Evolutionary conservation across 179 eudicot genomes (phyloP), one percentile per base, ranked within the genome.

Genomic region (Carnegiea gigantea): DNA sequence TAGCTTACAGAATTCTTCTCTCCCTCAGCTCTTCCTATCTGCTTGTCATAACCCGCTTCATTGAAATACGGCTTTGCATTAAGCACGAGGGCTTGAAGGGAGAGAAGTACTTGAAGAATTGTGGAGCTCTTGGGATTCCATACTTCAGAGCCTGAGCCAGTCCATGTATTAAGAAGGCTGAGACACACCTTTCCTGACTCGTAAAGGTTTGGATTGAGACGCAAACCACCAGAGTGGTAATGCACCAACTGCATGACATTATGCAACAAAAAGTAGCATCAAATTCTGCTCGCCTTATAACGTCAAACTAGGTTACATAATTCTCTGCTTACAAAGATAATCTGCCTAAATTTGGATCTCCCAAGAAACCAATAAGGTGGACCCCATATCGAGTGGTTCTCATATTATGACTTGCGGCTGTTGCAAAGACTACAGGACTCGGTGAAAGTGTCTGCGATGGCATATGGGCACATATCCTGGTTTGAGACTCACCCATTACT

Each of bases 171-270:
- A 64, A 97, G 90, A 36, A 97, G 95, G 87, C 99, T 97, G 11
- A 97, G 97, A 80, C 99, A 97, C 82, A 97, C 97, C 79, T 88
- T 95, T 78, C 99, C 99, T 1, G 99, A 94, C 82, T 97, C 99
- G 30, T 97, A 97, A 79, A 97, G 87, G 87, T 97, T 97, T 5
- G 99, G 99, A 86, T 97, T 97, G 78, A 95, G 85, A 57, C 99
- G 97, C 54, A 97, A 89, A 46, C 99, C 99, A 13, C 97, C 93
- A 30, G 99, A 97, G 78, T 84, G 90, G 82, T 93, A 97, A 82
- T 93, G 89, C 81, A 97, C 95, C 89, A 90, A 76, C 99, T 97
- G 93, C 83, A 82, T 21, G 81, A 81, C 43, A n/a, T 75, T 40
- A 78, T 36, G 13, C 9, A 49, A 76, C 13, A 60, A 21, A 48